These are phyloP conservation scores for Spathaspora gorwiae DNA, from an alignment of 805 yeast species.

Conservation along the genomic window DNA sequence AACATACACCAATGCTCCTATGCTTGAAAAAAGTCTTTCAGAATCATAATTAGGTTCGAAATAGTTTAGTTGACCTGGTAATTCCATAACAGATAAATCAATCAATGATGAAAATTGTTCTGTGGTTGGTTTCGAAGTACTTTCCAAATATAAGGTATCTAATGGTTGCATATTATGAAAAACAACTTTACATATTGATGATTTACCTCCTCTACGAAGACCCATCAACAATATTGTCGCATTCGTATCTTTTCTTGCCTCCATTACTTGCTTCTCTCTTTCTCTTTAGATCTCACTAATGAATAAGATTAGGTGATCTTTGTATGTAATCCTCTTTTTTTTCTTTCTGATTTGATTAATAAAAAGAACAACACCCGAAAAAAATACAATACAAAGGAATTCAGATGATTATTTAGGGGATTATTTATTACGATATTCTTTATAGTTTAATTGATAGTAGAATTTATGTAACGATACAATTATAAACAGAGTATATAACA, in stretches of 20 bases:
- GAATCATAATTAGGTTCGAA: conserved; percentile 83
- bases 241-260: conserved; percentile 44
- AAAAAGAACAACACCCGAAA: too few relatives aligned
- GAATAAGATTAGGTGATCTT: too few relatives aligned
- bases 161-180: conserved; percentile 95
- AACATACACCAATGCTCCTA: conserved; percentile 90
- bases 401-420: too few relatives aligned
- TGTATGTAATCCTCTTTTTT: too few relatives aligned
- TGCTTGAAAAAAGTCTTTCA: conserved; percentile 68
- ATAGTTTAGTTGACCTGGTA: conserved; percentile 90
- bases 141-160: conserved; percentile 85
- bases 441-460: background rate
- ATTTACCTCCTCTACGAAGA: conserved; percentile 83
- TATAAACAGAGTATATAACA: background rate
- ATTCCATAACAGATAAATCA: conserved; percentile 84
- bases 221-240: conserved; percentile 91
- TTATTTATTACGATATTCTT: background rate
- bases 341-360: too few relatives aligned
- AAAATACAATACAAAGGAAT: too few relatives aligned
- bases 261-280: conserved; percentile 8
- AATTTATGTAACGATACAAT: background rate
- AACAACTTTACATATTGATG: conserved; percentile 92
- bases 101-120: conserved; percentile 81
- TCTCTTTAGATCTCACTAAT: too few relatives aligned
- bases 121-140: conserved; percentile 83